A percentile compares a stretch with the other conserved stretches of the same genome.
These are phyloP conservation scores for Debaryomyces nepalensis DNA, from an alignment of 1,139 yeast species.

Conservation along the genomic window DNA sequence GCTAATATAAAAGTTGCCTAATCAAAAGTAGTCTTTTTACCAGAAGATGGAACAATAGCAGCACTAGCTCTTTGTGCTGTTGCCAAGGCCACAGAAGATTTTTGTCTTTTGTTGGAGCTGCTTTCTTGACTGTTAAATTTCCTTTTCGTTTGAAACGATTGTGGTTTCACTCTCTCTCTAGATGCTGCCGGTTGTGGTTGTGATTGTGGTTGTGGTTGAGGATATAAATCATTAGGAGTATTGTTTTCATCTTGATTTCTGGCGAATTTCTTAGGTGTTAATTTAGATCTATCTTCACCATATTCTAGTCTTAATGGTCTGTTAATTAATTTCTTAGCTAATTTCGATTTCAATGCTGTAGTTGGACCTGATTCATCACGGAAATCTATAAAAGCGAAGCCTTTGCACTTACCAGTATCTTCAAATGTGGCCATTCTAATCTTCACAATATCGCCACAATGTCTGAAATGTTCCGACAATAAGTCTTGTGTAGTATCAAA, in stretches of 20 bases:
- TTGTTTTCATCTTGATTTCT: constrained; percentile 23
- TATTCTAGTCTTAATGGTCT: constrained; percentile 85
- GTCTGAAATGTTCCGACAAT: constrained; percentile 76
- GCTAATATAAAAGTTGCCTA: constrained; percentile 18
- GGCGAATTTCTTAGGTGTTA: constrained; percentile 53
- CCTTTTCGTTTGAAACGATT: constrained; percentile 20
- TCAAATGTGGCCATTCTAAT: constrained; percentile 97
- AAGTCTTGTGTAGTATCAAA: constrained; percentile 89
- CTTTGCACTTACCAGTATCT: constrained; percentile 95
- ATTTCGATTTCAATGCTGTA: constrained; percentile 74
- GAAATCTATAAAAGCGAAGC: constrained; percentile 93
- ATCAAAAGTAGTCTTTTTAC: constrained; percentile 79
- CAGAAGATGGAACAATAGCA: constrained; percentile 88
- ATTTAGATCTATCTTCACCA: constrained; percentile 92
- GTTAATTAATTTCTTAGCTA: constrained; percentile 68
- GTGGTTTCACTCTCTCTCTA: constrained; percentile 14
- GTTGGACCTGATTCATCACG: constrained; percentile 81
- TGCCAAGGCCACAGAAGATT: constrained; percentile 88
- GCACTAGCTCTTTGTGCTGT: constrained; percentile 88
- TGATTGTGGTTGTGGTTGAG: constrained; percentile 4
- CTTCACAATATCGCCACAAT: constrained; percentile 77
- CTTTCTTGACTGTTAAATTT: constrained; percentile 21
- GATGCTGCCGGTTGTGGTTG: constrained; percentile 17
- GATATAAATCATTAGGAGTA: constrained; percentile 17
- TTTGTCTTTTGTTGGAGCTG: constrained; percentile 49